These are phyloP conservation scores for Arachis monticola DNA, from an alignment of 331 rosid genomes.

Conservation along the genomic window DNA sequence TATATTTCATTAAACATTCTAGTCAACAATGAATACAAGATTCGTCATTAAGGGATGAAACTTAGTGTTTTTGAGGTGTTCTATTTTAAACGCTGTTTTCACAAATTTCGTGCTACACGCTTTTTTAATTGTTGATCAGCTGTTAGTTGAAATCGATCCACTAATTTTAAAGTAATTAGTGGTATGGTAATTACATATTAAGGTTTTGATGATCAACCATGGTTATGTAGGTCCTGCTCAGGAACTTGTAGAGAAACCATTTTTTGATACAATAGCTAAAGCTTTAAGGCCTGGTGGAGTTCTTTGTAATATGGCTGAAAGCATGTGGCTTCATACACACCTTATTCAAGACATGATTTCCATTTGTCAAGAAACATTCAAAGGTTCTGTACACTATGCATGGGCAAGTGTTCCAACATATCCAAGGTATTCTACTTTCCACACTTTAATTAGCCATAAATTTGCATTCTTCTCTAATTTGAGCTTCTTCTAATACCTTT, in stretches of 20 bases:
- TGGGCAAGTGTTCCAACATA: conserved; percentile 97
- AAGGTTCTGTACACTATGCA: conserved; percentile 91
- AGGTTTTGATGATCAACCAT: conserved; percentile 20
- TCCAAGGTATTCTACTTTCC: conserved; percentile 66
- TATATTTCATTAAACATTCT: not conserved
- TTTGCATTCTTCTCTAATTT: not conserved
- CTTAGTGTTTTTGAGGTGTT: conserved; percentile 20
- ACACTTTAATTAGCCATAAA: conserved; percentile 3
- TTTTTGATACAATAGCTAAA: conserved; percentile 79
- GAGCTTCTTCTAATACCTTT: not conserved
- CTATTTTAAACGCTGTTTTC: not conserved
- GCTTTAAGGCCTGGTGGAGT: conserved; percentile 97
- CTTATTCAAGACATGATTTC: conserved; percentile 86
- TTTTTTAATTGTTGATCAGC: conserved; percentile 1
- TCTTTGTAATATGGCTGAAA: conserved; percentile 98
- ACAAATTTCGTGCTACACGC: not conserved
- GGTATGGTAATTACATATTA: not conserved
- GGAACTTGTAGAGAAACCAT: conserved; percentile 96
- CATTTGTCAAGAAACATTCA: conserved; percentile 71
- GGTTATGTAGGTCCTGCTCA: conserved; percentile 85
- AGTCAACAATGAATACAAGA: conserved; percentile 6
- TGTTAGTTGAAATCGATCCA: not conserved
- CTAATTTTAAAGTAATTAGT: not conserved
- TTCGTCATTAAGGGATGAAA: conserved; percentile 14
- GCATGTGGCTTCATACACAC: conserved; percentile 99